A percentile compares a stretch with the other conserved stretches of the same genome.
Evolutionary conservation across 1,284 basidiomycete species (phyloP).

Genomic region (Apiotrichum sp.): DNA sequence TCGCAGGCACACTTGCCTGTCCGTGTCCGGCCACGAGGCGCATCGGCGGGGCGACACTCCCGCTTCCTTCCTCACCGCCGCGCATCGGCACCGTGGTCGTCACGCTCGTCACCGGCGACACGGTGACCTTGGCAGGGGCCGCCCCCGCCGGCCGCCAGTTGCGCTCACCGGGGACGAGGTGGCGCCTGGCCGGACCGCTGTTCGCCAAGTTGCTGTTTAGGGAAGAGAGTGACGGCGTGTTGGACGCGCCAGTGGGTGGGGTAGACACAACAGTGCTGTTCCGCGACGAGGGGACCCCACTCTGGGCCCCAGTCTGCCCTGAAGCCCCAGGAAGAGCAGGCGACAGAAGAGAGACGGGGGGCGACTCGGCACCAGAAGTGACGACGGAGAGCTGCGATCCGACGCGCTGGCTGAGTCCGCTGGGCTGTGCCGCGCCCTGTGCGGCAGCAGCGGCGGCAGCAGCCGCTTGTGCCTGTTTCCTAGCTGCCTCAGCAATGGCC

Average conservation of each 20-base stretch:
- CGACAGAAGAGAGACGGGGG: background rate
- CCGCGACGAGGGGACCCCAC: too few relatives aligned
- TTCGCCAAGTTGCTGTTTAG: background rate
- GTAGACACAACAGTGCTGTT: conserved; percentile 11
- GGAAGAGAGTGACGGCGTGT: conserved; percentile 16
- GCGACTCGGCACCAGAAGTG: background rate
- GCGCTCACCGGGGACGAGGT: conserved; percentile 24
- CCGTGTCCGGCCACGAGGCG: background rate
- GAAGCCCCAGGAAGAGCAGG: too few relatives aligned
- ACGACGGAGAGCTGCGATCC: background rate
- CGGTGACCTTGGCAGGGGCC: conserved; percentile 38
- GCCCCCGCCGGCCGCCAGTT: conserved; percentile 38
- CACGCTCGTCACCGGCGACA: conserved; percentile 39
- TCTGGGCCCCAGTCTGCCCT: too few relatives aligned
- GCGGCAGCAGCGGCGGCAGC: background rate
- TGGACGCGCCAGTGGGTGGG: conserved; percentile 7
- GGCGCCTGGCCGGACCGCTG: conserved; percentile 1
- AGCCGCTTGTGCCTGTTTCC: conserved; percentile 2
- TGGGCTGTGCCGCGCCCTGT: background rate
- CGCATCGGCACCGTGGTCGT: conserved; percentile 30
- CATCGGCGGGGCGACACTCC: background rate
- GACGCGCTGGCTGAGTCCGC: background rate
- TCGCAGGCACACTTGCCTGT: background rate
- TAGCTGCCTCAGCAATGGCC: conserved; percentile 35
- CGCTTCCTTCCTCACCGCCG: background rate